These are phyloP conservation scores for Cenchrus americanus DNA, from an alignment of 176 grass and related monocot species.

Conservation along the genomic window DNA sequence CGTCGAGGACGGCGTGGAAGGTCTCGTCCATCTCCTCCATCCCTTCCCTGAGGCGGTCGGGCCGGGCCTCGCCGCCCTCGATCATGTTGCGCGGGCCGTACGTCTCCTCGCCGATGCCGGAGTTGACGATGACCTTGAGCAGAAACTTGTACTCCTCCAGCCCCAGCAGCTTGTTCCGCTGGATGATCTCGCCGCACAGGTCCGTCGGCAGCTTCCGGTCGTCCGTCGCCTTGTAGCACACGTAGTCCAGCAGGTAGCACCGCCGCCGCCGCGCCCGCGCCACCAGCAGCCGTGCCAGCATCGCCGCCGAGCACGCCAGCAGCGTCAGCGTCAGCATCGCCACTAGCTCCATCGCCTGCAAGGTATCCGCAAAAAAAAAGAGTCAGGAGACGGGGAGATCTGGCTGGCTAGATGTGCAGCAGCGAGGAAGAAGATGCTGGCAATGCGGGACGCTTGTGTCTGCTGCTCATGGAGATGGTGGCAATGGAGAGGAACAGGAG, in stretches of 20 bases:
- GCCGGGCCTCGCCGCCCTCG: conserved; percentile 56
- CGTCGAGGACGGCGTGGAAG: conserved; percentile 71
- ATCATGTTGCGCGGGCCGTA: conserved; percentile 96
- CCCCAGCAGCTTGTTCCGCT: conserved; percentile 77
- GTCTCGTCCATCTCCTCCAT: conserved; percentile 95
- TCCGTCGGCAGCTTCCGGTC: conserved; percentile 92
- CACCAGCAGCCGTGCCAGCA: conserved; percentile 46
- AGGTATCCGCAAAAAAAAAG: too few relatives aligned
- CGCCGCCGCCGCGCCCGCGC: conserved; percentile 39
- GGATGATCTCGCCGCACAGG: conserved; percentile 85
- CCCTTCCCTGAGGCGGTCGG: conserved; percentile 56
- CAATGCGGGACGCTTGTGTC: conserved; percentile 16
- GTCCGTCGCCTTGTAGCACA: conserved; percentile 84
- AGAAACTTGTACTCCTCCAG: conserved; percentile 96
- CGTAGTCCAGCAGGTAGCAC: conserved; percentile 91
- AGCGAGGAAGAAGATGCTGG: background rate
- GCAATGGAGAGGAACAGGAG: background rate
- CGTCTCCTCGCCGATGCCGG: conserved; percentile 90
- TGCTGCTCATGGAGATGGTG: conserved; percentile 45
- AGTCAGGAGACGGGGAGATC: conserved; percentile 12
- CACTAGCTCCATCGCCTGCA: conserved; percentile 46
- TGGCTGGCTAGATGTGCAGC: background rate
- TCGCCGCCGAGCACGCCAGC: conserved; percentile 46
- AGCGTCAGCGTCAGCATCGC: conserved; percentile 49
- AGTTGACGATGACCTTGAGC: conserved; percentile 95